Evolutionary conservation across 192 early-diverging fungal species (phyloP).

Genomic region (Fimicolochytrium jonesii): DNA sequence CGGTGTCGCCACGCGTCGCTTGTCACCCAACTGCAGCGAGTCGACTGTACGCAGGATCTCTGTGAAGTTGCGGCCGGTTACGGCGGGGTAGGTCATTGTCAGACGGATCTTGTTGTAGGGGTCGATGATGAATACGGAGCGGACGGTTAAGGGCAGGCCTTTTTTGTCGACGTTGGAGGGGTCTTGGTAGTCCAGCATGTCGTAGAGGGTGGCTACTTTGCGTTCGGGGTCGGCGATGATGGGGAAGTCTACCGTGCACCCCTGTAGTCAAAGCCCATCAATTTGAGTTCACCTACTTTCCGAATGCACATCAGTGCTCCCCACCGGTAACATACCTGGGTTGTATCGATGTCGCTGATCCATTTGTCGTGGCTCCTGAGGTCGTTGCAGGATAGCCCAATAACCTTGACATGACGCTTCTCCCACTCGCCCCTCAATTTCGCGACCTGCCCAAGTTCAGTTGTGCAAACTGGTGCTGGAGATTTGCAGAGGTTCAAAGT

Average conservation of each 20-base stretch:
- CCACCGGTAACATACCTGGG: constrained; percentile 42
- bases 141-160: constrained; percentile 93
- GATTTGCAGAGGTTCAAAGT: no score
- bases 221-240: constrained; percentile 92
- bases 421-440: constrained; percentile 73
- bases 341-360: constrained; percentile 92
- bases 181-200: constrained; percentile 97
- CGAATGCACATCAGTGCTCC: background rate
- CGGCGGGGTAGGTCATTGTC: constrained; percentile 90
- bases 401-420: constrained; percentile 78
- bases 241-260: constrained; percentile 75
- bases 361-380: constrained; percentile 78
- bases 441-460: constrained; percentile 92
- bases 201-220: constrained; percentile 83
- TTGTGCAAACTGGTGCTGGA: constrained; percentile 86
- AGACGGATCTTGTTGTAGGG: constrained; percentile 85
- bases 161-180: constrained; percentile 79
- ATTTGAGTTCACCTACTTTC: background rate
- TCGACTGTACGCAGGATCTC: constrained; percentile 93
- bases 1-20: constrained; percentile 86
- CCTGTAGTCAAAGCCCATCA: constrained; percentile 27
- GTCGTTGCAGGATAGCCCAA: constrained; percentile 91
- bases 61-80: constrained; percentile 91
- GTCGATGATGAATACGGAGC: constrained; percentile 94
- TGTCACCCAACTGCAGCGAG: constrained; percentile 88